Conservation (phyloP, 306 rosid species). For the cucumber (Cucumis sativus) region DNA sequence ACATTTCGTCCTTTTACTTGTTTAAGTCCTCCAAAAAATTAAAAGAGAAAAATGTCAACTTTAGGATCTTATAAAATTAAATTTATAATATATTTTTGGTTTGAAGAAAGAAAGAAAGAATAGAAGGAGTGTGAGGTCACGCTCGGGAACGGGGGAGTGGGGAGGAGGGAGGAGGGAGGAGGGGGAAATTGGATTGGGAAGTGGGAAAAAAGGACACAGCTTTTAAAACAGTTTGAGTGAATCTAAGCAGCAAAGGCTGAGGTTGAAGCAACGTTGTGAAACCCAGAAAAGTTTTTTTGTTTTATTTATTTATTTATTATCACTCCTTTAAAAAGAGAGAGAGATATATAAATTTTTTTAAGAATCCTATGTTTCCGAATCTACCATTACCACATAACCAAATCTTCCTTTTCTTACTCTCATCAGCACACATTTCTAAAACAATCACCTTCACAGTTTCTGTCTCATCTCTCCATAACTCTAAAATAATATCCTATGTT, state of each 20-base stretch:
- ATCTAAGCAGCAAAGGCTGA: neutral
- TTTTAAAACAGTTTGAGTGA: slow-evolving; percentile 7
- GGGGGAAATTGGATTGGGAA: neutral
- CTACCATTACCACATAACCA: neutral
- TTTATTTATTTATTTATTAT: too few species aligned
- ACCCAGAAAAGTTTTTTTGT: neutral
- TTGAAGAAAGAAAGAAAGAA: too few species aligned
- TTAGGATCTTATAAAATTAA: too few species aligned
- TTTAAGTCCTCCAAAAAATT: too few species aligned
- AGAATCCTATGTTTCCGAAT: slow-evolving; percentile 5
- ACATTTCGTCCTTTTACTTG: too few species aligned
- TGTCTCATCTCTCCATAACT: too few species aligned
- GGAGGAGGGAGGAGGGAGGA: too few species aligned
- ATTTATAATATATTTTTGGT: too few species aligned
- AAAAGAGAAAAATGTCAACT: neutral
- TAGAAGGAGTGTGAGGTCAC: neutral
- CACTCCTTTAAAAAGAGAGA: too few species aligned
- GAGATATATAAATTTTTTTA: neutral
- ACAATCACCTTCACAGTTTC: neutral
- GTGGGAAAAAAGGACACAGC: neutral
- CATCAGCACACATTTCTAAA: neutral
- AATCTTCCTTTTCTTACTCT: neutral
- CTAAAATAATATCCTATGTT: too few species aligned
- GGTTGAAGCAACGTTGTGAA: neutral
- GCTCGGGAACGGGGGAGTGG: neutral